These are phyloP conservation scores for Venturia pyrina DNA, from an alignment of 2,329 filamentous ascomycete genomes.

Conservation along the genomic window DNA sequence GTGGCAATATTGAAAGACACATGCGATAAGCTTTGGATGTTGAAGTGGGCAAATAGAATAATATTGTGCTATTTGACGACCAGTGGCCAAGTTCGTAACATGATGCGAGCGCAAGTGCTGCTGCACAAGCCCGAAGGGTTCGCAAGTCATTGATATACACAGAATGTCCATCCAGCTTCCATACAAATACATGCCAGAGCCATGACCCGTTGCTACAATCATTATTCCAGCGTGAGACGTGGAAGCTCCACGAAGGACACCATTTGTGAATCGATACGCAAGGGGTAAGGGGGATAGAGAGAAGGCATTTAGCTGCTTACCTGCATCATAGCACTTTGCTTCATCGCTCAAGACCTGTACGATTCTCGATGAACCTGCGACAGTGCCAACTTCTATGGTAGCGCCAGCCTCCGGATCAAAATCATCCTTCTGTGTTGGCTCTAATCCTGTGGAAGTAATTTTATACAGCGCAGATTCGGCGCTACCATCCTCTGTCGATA, in stretches of 20 bases:
- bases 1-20: not conserved
- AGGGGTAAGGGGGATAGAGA: conserved; percentile 11
- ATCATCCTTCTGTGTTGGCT: conserved; percentile 57
- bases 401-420: conserved; percentile 84
- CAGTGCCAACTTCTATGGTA: conserved; percentile 74
- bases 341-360: conserved; percentile 83
- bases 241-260: not conserved
- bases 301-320: conserved; percentile 40
- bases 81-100: conserved; percentile 1
- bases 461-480: conserved; percentile 64
- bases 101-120: not conserved
- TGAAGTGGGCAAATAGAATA: conserved; percentile 7
- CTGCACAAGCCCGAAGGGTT: conserved; percentile 2
- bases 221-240: not conserved
- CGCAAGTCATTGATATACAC: conserved; percentile 1
- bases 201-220: not conserved
- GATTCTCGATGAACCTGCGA: conserved; percentile 71
- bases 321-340: conserved; percentile 80
- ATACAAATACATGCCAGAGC: not conserved
- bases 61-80: conserved; percentile 10
- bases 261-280: not conserved
- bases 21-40: not conserved
- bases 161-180: not conserved
- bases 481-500: conserved; percentile 52
- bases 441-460: not conserved